These are phyloP conservation scores for Cladobotryum protrusum DNA, from an alignment of 2,329 filamentous ascomycete species.

Conservation along the genomic window DNA sequence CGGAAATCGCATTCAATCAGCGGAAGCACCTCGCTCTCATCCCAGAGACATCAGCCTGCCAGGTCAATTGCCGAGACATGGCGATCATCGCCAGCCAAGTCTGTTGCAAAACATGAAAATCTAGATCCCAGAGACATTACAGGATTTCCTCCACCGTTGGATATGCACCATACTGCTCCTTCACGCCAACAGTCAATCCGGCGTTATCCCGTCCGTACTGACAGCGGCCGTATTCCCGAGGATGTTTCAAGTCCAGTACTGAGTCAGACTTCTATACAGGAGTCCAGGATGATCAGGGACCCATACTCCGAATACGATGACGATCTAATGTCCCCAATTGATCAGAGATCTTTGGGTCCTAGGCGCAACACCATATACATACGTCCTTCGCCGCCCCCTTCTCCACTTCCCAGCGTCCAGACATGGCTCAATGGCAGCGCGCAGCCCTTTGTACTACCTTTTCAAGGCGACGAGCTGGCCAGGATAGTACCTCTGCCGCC, in stretches of 20 bases:
- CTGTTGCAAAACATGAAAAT: not conserved
- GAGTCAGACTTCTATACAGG: no score
- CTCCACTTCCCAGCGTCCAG: constrained; percentile 29
- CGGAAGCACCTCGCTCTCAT: constrained; percentile 6
- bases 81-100: not conserved
- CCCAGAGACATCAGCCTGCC: not conserved
- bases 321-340: constrained; percentile 3
- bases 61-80: constrained; percentile 1
- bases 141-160: not conserved
- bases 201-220: not conserved
- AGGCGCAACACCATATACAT: constrained; percentile 21
- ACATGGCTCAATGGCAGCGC: constrained; percentile 30
- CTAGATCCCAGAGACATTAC: not conserved
- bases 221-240: not conserved
- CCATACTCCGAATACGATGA: no score
- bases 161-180: not conserved
- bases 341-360: not conserved
- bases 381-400: constrained; percentile 28
- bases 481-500: constrained; percentile 44
- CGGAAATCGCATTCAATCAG: constrained; percentile 21
- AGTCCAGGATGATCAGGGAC: no score
- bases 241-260: not conserved
- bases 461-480: constrained; percentile 30
- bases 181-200: not conserved
- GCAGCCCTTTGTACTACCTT: constrained; percentile 23